Base-by-base conservation (phyloP, 1,139 yeast species). In the Casaregolazyma suthepensis region DNA sequence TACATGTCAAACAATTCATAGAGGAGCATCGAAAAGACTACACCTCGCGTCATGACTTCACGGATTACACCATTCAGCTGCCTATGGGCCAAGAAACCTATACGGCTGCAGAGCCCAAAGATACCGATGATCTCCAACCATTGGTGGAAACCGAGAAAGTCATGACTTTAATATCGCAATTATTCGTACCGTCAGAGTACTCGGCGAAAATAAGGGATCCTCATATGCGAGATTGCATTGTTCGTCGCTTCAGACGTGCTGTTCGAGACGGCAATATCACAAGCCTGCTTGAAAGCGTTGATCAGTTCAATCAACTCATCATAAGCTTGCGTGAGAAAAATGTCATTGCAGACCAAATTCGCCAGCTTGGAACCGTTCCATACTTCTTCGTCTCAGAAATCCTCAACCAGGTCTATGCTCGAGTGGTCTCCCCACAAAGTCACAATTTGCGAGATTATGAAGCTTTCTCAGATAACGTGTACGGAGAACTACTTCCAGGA, bases 391-490 rank as follows among this genome's bases (percentile, higher is more conserved):
- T 85, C 50, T 90, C 87, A 61, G 91, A 85, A 63, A 61, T 90
- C 10, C 71, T 90, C 45, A 80, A 85, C 52, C 81, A 87, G 59
- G 81, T 85, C 1, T 90, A 91, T 68, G 72, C 87, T 0, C 74
- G 97, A 61, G 77, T 87, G 1, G 94, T 90, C 2, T 83, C 95
- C 1, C 93, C 96, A 0, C 78, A 83, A 46, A 83, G 87, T 0
- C 73, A 75, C 31, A 80, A 80, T 55, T 74, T 90, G 52, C 78
- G 86, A 50, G 76, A 81, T 3, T 90, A 90, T 66, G 83, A 84
- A 63, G 95, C 96, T 0, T 90, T 90, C 66, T 87, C 96, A 3
- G 91, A 88, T 57, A 88, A 84, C 63, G 96, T 89, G 0, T 91
- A 91, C 66, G 98, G 98, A 3, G 98, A 91, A 69, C 72, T 91